phyloP scores from a whole-genome alignment of 2,329 filamentous ascomycete species.

The Lachnellula arida region DNA sequence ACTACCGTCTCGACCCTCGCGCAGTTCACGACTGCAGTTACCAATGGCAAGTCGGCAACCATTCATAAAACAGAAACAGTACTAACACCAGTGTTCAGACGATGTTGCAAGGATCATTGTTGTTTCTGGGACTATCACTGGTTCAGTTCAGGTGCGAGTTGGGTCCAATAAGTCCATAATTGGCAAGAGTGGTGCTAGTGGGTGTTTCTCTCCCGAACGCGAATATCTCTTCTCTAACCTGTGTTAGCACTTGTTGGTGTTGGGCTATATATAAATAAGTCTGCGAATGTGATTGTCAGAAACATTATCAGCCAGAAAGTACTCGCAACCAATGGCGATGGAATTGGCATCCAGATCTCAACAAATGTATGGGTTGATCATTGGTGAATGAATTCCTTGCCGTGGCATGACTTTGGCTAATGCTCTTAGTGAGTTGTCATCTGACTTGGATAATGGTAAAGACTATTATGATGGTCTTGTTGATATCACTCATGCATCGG shows the following conservation, averaged over 20 bases:
- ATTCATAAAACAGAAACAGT: too few relatives aligned
- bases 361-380: constrained; percentile 47
- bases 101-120: constrained; percentile 42
- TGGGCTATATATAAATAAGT: constrained; percentile 43
- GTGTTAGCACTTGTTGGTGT: constrained; percentile 38
- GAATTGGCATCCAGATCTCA: constrained; percentile 44
- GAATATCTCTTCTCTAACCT: neutral
- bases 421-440: constrained; percentile 34
- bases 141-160: constrained; percentile 17
- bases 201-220: neutral
- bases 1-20: constrained; percentile 43
- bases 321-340: constrained; percentile 42
- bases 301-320: constrained; percentile 51
- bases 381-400: constrained; percentile 13
- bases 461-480: constrained; percentile 41
- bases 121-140: constrained; percentile 35
- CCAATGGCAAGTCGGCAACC: constrained; percentile 20
- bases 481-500: constrained; percentile 41
- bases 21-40: constrained; percentile 36
- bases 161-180: constrained; percentile 44
- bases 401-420: neutral
- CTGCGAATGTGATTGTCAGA: constrained; percentile 51
- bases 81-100: constrained; percentile 14
- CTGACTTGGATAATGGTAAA: constrained; percentile 35
- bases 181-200: constrained; percentile 40